Base-by-base conservation (phyloP, 106 monocot species). In the Agapanthus africanus region DNA sequence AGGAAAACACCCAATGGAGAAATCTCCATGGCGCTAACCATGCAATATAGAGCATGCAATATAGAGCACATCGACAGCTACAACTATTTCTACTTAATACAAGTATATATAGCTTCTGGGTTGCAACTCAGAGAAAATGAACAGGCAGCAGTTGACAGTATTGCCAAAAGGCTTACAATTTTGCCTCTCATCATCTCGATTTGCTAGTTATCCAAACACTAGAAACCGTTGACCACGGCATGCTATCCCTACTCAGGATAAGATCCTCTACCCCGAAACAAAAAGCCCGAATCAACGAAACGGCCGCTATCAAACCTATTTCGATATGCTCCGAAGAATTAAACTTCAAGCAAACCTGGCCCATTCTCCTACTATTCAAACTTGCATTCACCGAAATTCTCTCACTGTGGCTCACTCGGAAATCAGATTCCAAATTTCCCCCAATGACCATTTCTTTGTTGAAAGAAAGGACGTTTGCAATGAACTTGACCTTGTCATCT, bases 391-490 rank as follows among this genome's bases (percentile, higher is more conserved):
- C 36, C 37, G 84, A 92, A 59, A 87, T 44, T 69, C 84, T 91
- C 7, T 64, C 51, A 30, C 57, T 69, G 34, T 71, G 82, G 19
- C 84, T 74, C 7, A 75, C 69, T 25, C 84, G 67, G 41, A 97
- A 92, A n/a, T 89, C 84, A 4, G 95, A 74, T 70, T 82, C 77
- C 57, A 89, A 33, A 63, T 67, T 82, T 25, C 86, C 82, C 15
- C 89, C 84, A 0, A 91, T 4, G 56, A 97, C 89, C 37, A 71
- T 69, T 41, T 97, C 95, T n/a, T 85, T 80, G 11, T 85, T 80
- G 39, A 78, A 84, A 18, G 86, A 84, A 56, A 97, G 71, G 16
- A 82, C 14, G 4, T 81, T 72, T 33, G 75, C 65, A 18, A 78
- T 76, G 14, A 92, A 18, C 0, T 67, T 73, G 37, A 79, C 22